phyloP scores from a whole-genome alignment of 306 rosid species.

The Begonia loranthoides region DNA sequence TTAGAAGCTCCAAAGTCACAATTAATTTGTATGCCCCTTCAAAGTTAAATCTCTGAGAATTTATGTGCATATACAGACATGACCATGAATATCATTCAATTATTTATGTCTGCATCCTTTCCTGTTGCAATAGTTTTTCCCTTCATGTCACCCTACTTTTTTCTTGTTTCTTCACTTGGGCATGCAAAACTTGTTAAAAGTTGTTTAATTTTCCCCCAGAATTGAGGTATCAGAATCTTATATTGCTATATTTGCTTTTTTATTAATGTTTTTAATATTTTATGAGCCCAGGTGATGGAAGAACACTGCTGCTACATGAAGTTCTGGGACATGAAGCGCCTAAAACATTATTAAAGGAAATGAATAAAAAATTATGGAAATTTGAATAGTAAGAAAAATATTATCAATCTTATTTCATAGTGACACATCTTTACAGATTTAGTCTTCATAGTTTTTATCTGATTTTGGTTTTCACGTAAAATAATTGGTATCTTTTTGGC shows the following conservation, averaged over 20 bases:
- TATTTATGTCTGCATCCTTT: slow-evolving; percentile 22
- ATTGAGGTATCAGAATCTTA: slow-evolving; percentile 43
- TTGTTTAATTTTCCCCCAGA: no score
- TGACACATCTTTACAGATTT: no score
- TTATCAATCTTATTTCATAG: no score
- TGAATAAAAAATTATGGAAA: slow-evolving; percentile 12
- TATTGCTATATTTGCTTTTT: background rate
- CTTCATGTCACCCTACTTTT: slow-evolving; percentile 58
- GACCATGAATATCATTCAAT: slow-evolving; percentile 28
- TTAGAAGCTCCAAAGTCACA: slow-evolving; percentile 22
- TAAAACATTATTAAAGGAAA: slow-evolving; percentile 25
- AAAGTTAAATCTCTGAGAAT: slow-evolving; percentile 26
- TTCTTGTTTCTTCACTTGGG: slow-evolving; percentile 52
- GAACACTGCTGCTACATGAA: slow-evolving; percentile 76
- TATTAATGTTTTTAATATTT: slow-evolving; percentile 27
- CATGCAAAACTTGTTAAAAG: slow-evolving; percentile 66
- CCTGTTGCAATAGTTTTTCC: background rate
- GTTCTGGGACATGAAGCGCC: slow-evolving; percentile 66
- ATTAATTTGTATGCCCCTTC: slow-evolving; percentile 18
- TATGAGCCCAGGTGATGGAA: slow-evolving; percentile 73
- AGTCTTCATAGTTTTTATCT: no score
- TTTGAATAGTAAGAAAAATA: slow-evolving; percentile 20
- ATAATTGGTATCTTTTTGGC: no score
- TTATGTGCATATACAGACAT: slow-evolving; percentile 28
- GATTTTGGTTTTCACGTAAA: no score